phyloP scores from a whole-genome alignment of 2,329 filamentous ascomycete genomes.

The Aspergillus sergii region DNA sequence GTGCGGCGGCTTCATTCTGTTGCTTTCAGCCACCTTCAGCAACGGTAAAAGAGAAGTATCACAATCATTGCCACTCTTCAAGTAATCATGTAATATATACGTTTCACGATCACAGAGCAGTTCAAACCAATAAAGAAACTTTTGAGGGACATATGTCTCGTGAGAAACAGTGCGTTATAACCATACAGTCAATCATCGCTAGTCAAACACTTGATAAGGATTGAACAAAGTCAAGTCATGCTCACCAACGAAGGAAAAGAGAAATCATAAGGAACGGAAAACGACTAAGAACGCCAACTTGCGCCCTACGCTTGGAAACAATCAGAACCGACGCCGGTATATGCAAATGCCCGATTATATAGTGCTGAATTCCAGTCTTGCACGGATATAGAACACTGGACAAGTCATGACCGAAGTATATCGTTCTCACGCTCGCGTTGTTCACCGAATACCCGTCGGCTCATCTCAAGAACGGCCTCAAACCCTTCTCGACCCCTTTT shows the following conservation, averaged over 20 bases:
- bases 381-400: background rate
- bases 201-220: background rate
- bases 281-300: conserved; percentile 26
- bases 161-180: background rate
- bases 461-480: conserved; percentile 92
- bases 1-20: background rate
- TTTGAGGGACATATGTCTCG: background rate
- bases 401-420: conserved; percentile 33
- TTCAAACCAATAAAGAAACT: background rate
- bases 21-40: background rate
- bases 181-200: background rate
- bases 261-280: conserved; percentile 5
- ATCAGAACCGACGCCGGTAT: conserved; percentile 27
- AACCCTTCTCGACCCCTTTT: conserved; percentile 90
- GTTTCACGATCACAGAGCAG: background rate
- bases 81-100: background rate
- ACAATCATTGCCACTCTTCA: background rate
- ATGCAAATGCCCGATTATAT: conserved; percentile 37
- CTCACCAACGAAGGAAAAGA: background rate
- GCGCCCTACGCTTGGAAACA: conserved; percentile 26
- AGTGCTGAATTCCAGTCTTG: background rate
- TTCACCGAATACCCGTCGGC: conserved; percentile 85
- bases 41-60: background rate
- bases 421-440: conserved; percentile 69
- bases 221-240: background rate